A percentile compares a stretch with the other conserved stretches of the same genome.
Conservation (phyloP, 306 rosid species). For the Rosa persica region DNA sequence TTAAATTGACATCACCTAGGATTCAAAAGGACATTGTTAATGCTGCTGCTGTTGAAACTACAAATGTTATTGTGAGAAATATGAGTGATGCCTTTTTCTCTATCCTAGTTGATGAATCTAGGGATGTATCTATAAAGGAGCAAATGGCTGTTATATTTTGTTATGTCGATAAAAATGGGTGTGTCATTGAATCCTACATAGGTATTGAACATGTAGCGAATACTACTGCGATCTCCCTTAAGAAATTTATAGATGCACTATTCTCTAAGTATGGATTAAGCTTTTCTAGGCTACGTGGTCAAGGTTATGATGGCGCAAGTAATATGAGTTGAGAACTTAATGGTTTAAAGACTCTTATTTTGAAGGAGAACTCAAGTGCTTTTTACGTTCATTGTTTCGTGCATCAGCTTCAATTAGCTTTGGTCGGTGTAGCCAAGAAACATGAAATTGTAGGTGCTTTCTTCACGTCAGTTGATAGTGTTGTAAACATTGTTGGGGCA, state of each 20-base stretch:
- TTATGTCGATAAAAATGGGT: background rate
- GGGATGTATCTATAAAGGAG: background rate
- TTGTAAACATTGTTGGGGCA: background rate
- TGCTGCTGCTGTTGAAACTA: background rate
- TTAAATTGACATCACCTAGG: background rate
- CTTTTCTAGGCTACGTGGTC: background rate
- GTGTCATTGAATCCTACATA: background rate
- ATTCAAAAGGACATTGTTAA: background rate
- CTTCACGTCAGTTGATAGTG: too few relatives aligned
- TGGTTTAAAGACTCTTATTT: background rate
- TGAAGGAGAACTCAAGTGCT: background rate
- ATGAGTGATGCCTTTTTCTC: background rate
- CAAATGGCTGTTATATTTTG: background rate
- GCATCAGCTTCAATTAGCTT: background rate
- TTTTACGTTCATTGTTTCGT: background rate
- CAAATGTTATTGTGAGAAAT: background rate
- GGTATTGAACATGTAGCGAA: background rate
- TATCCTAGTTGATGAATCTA: background rate
- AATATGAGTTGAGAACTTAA: background rate
- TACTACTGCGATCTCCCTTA: background rate
- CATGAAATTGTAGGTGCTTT: background rate
- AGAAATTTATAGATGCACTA: background rate
- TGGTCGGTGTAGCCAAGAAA: background rate
- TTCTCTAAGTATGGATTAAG: background rate
- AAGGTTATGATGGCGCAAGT: background rate